Conservation (phyloP, 1,284 basidiomycete genomes). For the Ceratobasidium theobromae region DNA sequence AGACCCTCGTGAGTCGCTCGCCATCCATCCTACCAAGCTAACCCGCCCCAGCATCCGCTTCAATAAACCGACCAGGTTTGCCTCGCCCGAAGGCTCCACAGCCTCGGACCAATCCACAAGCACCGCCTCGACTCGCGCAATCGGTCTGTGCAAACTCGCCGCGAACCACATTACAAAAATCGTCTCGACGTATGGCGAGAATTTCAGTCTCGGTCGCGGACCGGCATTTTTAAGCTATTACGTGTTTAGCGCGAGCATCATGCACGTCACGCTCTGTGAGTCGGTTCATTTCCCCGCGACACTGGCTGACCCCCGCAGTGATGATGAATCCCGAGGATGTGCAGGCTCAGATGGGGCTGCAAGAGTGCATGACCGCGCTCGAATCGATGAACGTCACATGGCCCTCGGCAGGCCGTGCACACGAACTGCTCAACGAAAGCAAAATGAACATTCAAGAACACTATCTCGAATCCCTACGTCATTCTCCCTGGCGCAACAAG, state of each 20-base stretch:
- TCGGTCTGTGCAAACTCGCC: slow-evolving; percentile 69
- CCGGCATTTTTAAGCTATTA: slow-evolving; percentile 80
- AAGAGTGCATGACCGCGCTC: slow-evolving; percentile 41
- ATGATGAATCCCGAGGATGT: slow-evolving; percentile 32
- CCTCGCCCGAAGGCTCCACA: slow-evolving; percentile 3
- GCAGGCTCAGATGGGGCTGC: slow-evolving; percentile 37
- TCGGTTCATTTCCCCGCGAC: slow-evolving; percentile 15
- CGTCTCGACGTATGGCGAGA: slow-evolving; percentile 63
- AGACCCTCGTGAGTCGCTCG: slow-evolving; percentile 69
- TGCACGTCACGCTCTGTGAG: slow-evolving; percentile 68
- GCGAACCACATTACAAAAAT: slow-evolving; percentile 71
- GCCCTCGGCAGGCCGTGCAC: slow-evolving; percentile 39
- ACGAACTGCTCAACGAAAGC: slow-evolving; percentile 38
- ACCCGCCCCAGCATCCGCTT: slow-evolving; percentile 3
- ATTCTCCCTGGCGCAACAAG: slow-evolving; percentile 11
- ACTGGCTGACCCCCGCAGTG: background rate
- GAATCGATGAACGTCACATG: slow-evolving; percentile 39
- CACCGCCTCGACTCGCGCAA: slow-evolving; percentile 53
- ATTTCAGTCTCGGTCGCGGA: slow-evolving; percentile 62
- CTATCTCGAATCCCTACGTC: slow-evolving; percentile 8
- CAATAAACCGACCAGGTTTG: background rate
- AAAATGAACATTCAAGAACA: slow-evolving; percentile 29
- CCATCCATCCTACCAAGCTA: background rate
- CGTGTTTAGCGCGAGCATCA: slow-evolving; percentile 78
- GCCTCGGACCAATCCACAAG: slow-evolving; percentile 12